phyloP scores from a whole-genome alignment of 2,329 filamentous ascomycete genomes.

The Pseudogymnoascus sp. region DNA sequence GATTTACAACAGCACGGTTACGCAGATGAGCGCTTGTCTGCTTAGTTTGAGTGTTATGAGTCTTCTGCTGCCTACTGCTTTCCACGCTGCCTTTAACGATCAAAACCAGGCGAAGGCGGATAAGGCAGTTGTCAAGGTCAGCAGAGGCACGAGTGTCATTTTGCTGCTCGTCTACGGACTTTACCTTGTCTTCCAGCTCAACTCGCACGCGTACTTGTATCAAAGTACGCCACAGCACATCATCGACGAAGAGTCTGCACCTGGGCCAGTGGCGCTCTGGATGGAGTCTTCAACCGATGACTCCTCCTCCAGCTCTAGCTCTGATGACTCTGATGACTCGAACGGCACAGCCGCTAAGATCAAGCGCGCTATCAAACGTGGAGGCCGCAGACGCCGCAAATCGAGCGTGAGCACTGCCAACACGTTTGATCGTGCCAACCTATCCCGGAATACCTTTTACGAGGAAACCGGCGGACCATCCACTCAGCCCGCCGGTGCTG shows the following conservation, averaged over 20 bases:
- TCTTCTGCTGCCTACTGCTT: slow-evolving; percentile 80
- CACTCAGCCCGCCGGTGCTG: background rate
- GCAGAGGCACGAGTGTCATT: slow-evolving; percentile 80
- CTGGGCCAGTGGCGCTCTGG: slow-evolving; percentile 75
- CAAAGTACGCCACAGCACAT: slow-evolving; percentile 87
- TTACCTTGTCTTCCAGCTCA: slow-evolving; percentile 84
- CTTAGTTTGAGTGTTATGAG: slow-evolving; percentile 87
- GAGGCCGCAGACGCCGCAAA: slow-evolving; percentile 61
- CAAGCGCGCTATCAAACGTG: slow-evolving; percentile 62
- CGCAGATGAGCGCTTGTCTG: slow-evolving; percentile 91
- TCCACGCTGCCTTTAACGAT: slow-evolving; percentile 77
- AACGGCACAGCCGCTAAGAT: slow-evolving; percentile 69
- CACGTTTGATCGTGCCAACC: background rate
- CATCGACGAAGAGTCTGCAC: slow-evolving; percentile 84
- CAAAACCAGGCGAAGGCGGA: slow-evolving; percentile 49
- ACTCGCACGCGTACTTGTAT: slow-evolving; percentile 87
- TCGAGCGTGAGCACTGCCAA: slow-evolving; percentile 45
- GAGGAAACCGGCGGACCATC: background rate
- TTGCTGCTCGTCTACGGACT: slow-evolving; percentile 74
- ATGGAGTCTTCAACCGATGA: slow-evolving; percentile 62
- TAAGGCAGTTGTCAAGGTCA: slow-evolving; percentile 69
- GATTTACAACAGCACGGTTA: slow-evolving; percentile 92
- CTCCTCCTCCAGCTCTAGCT: slow-evolving; percentile 60
- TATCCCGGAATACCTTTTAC: slow-evolving; percentile 16
- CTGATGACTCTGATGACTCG: slow-evolving; percentile 59